Percentiles rank a stretch among this genome's conserved stretches.
phyloP scores from a whole-genome alignment of 163 green algal species.

The Scenedesmus sp. region DNA sequence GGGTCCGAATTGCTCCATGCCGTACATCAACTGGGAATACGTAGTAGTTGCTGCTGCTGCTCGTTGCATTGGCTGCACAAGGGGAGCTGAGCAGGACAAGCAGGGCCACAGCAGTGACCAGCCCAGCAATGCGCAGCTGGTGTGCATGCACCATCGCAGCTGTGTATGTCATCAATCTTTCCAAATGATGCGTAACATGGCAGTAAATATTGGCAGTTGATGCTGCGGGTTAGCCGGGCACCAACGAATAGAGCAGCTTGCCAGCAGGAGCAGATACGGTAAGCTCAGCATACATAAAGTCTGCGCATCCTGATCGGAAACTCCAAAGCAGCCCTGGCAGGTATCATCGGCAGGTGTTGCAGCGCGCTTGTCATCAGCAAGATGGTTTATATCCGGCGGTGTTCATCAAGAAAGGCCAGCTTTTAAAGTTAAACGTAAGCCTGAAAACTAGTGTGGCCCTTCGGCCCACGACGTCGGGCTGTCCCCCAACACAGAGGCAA shows the following conservation, averaged over 20 bases:
- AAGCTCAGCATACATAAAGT: background rate
- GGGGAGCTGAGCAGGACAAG: background rate
- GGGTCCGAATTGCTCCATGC: constrained; percentile 2
- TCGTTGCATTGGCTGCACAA: background rate
- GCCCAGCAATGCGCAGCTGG: background rate
- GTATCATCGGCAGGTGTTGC: background rate
- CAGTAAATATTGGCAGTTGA: background rate
- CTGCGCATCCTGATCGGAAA: background rate
- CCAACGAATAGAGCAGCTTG: background rate
- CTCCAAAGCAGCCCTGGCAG: background rate
- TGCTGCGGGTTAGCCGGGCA: background rate
- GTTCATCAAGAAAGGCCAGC: background rate
- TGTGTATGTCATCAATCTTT: background rate
- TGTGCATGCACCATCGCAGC: background rate
- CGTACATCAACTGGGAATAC: constrained; percentile 18
- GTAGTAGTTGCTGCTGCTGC: constrained; percentile 34
- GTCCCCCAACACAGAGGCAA: no score
- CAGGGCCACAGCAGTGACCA: constrained; percentile 8
- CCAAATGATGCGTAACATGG: background rate
- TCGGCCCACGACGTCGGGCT: no score
- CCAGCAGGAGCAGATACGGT: background rate
- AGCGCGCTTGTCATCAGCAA: constrained; percentile 4
- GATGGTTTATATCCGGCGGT: background rate
- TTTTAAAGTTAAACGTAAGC: no score
- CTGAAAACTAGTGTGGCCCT: no score